phyloP scores from a whole-genome alignment of 305 asterid species.

The Fraxinus angustifolia region DNA sequence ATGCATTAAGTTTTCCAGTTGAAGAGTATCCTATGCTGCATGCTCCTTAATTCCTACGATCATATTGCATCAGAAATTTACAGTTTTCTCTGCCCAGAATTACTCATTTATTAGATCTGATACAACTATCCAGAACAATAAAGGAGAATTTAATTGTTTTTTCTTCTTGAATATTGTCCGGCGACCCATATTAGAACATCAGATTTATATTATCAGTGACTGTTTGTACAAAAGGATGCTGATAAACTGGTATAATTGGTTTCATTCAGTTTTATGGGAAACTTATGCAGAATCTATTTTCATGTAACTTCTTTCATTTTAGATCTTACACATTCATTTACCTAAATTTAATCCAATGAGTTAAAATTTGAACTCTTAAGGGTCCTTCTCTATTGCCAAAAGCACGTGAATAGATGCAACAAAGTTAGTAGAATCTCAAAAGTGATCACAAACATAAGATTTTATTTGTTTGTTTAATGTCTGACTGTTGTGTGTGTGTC shows the following conservation, averaged over 20 bases:
- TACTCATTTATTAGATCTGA: background rate
- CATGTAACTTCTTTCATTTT: background rate
- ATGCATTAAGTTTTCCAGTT: background rate
- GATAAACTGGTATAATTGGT: background rate
- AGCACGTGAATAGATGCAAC: conserved; percentile 9
- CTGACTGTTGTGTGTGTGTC: background rate
- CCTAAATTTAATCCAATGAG: background rate
- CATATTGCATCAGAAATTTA: background rate
- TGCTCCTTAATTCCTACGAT: background rate
- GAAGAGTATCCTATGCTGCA: background rate
- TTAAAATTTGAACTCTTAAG: conserved; percentile 4
- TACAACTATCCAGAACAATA: background rate
- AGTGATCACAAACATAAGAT: conserved; percentile 5
- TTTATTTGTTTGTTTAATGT: conserved; percentile 1
- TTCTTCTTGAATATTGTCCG: background rate
- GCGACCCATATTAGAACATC: background rate
- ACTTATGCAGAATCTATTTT: too few relatives aligned
- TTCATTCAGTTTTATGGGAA: background rate
- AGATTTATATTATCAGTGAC: background rate
- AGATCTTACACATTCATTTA: background rate
- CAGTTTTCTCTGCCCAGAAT: background rate
- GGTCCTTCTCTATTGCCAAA: background rate
- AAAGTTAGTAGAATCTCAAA: conserved; percentile 16
- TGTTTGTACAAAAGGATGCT: background rate
- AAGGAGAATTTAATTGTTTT: background rate